Percentiles rank a stretch among this genome's conserved stretches.
Conservation (phyloP, 2,329 filamentous ascomycete genomes). For the Diaporthe helianthi region DNA sequence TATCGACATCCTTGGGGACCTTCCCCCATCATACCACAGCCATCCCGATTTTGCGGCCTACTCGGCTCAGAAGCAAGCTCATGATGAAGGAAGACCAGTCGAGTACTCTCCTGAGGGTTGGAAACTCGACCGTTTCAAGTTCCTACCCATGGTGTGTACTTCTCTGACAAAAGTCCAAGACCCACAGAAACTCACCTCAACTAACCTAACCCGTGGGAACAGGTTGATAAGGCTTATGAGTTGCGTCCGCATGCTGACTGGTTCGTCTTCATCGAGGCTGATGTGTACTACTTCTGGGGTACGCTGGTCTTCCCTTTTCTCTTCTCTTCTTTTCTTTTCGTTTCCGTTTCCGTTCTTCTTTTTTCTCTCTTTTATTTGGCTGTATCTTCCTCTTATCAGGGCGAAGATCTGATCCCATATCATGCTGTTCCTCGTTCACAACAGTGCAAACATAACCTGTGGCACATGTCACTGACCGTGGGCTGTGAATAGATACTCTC, state of each 20-base stretch:
- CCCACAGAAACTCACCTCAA: too few relatives aligned
- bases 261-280: slow-evolving; percentile 5
- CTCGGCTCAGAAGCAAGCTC: neutral
- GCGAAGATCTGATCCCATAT: too few relatives aligned
- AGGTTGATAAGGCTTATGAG: neutral
- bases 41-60: neutral
- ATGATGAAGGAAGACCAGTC: neutral
- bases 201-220: too few relatives aligned
- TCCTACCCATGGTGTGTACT: neutral
- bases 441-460: too few relatives aligned
- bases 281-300: slow-evolving; percentile 16
- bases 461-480: too few relatives aligned
- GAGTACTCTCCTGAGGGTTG: neutral
- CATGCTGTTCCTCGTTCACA: too few relatives aligned
- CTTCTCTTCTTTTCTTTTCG: too few relatives aligned
- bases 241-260: neutral
- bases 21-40: neutral
- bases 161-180: too few relatives aligned
- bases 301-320: neutral
- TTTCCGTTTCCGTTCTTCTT: too few relatives aligned
- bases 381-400: too few relatives aligned
- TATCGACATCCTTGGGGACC: neutral
- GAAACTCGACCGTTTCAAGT: slow-evolving; percentile 10
- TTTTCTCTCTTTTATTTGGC: too few relatives aligned
- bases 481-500: neutral